These are phyloP conservation scores for Alternaria solani DNA, from an alignment of 2,329 filamentous ascomycete genomes.

Conservation along the genomic window DNA sequence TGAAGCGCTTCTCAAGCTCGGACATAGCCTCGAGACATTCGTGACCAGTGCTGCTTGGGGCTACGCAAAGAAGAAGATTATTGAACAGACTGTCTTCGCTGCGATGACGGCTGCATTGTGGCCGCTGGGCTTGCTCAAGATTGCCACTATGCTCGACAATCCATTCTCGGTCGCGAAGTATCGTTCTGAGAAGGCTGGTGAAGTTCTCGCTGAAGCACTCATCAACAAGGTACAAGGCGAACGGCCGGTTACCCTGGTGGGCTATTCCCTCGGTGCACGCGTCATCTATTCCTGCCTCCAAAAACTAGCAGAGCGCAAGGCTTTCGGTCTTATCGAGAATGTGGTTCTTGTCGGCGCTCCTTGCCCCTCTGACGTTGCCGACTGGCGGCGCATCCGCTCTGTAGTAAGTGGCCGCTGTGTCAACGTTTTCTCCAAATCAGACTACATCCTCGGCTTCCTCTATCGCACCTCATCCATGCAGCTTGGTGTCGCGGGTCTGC, in stretches of 20 bases:
- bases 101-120: constrained; percentile 58
- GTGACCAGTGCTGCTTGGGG: constrained; percentile 84
- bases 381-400: constrained; percentile 79
- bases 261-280: constrained; percentile 81
- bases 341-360: constrained; percentile 85
- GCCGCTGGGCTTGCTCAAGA: constrained; percentile 58
- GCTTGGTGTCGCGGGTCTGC: constrained; percentile 82
- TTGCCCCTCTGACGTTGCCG: constrained; percentile 72
- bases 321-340: constrained; percentile 84
- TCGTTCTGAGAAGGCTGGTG: constrained; percentile 80
- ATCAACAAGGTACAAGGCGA: constrained; percentile 85
- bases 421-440: constrained; percentile 88
- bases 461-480: constrained; percentile 86
- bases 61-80: constrained; percentile 75
- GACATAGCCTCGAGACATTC: constrained; percentile 77
- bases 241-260: constrained; percentile 79
- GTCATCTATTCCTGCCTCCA: constrained; percentile 85
- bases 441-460: constrained; percentile 85
- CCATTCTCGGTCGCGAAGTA: constrained; percentile 80
- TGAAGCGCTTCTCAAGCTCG: constrained; percentile 77
- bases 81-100: constrained; percentile 66
- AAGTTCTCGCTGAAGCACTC: constrained; percentile 80
- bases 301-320: constrained; percentile 76
- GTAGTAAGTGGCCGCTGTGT: constrained; percentile 84
- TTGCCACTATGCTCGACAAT: constrained; percentile 73